phyloP scores from a whole-genome alignment of 495 filamentous ascomycete genomes.

The Lasiosphaeria ovina region DNA sequence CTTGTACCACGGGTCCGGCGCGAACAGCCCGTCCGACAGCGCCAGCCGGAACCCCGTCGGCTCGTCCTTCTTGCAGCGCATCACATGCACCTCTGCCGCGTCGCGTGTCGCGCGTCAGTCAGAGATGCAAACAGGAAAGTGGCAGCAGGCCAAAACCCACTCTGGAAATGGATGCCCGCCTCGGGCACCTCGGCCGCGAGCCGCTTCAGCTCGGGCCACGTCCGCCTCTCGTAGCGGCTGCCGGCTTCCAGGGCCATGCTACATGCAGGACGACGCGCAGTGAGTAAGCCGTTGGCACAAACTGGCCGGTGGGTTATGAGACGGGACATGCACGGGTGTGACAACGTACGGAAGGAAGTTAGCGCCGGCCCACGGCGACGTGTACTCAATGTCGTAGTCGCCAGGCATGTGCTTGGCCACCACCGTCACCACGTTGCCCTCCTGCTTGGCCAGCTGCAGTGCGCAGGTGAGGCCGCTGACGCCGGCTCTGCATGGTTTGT shows the following conservation, averaged over 20 bases:
- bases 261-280: background rate
- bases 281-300: background rate
- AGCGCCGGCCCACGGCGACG: slow-evolving; percentile 92
- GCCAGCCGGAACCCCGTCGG: slow-evolving; percentile 16
- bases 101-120: slow-evolving; percentile 12
- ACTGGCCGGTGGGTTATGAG: background rate
- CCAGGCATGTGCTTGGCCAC: slow-evolving; percentile 97
- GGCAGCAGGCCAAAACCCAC: slow-evolving; percentile 36
- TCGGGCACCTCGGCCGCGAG: slow-evolving; percentile 74
- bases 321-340: background rate
- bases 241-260: slow-evolving; percentile 35
- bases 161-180: slow-evolving; percentile 85
- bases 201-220: slow-evolving; percentile 64
- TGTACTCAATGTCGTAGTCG: slow-evolving; percentile 96
- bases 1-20: slow-evolving; percentile 78
- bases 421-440: slow-evolving; percentile 68
- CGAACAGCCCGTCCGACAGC: slow-evolving; percentile 59
- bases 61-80: slow-evolving; percentile 41
- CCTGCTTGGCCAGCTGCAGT: slow-evolving; percentile 70
- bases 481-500: slow-evolving; percentile 64
- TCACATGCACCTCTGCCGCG: slow-evolving; percentile 39
- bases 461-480: slow-evolving; percentile 93
- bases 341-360: slow-evolving; percentile 76
- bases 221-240: slow-evolving; percentile 61
- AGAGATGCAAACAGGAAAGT: background rate